phyloP scores from a whole-genome alignment of 2,329 filamentous ascomycete genomes.

The Sporothrix protearum region DNA sequence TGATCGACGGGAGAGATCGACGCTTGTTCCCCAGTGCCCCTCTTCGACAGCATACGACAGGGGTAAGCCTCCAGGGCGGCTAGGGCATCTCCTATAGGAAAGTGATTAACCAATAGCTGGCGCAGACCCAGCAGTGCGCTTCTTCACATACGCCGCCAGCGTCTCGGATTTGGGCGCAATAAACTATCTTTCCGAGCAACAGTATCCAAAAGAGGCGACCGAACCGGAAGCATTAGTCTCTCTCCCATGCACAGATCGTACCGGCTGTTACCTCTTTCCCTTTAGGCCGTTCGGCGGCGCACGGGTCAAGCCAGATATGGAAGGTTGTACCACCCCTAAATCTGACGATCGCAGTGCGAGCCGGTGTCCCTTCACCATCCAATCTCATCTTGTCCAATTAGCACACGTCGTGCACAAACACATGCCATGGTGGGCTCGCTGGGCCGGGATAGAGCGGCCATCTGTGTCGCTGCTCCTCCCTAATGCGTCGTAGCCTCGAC shows the following conservation, averaged over 20 bases:
- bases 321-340: slow-evolving; percentile 17
- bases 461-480: not conserved
- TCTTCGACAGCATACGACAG: not conserved
- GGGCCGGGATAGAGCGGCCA: not conserved
- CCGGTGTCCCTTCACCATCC: not conserved
- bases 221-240: not conserved
- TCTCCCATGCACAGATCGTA: not conserved
- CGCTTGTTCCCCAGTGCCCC: not conserved
- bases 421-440: not conserved
- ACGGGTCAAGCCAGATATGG: slow-evolving; percentile 14
- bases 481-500: not conserved
- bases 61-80: not conserved
- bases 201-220: not conserved
- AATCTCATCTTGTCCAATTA: not conserved
- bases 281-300: not conserved
- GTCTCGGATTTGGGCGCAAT: not conserved
- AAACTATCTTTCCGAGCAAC: not conserved
- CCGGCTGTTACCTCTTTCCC: not conserved
- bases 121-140: not conserved
- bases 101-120: slow-evolving; percentile 8
- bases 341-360: slow-evolving; percentile 11
- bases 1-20: slow-evolving; percentile 16
- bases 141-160: not conserved
- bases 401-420: not conserved
- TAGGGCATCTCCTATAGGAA: slow-evolving; percentile 11